These are phyloP conservation scores for Artomyces pyxidatus DNA, from an alignment of 768 basidiomycete species.

Conservation along the genomic window DNA sequence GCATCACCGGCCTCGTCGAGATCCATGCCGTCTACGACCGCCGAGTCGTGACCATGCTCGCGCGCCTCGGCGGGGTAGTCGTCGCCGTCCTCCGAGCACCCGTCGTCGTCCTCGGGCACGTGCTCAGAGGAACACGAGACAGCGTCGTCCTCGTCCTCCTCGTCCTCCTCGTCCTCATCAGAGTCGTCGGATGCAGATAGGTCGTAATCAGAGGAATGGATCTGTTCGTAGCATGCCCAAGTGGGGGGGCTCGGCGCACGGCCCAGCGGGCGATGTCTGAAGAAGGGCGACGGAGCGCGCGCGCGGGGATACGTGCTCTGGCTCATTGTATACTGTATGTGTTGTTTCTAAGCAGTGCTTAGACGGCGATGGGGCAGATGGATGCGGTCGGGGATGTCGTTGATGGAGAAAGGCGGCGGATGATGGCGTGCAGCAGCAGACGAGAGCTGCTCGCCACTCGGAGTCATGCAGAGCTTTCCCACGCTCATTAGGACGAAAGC, in stretches of 20 bases:
- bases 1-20: slow-evolving; percentile 34
- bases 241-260: slow-evolving; percentile 79
- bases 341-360: slow-evolving; percentile 15
- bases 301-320: slow-evolving; percentile 1
- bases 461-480: background rate
- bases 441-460: background rate
- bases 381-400: background rate
- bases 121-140: background rate
- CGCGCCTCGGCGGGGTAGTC: slow-evolving; percentile 35
- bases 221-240: slow-evolving; percentile 90
- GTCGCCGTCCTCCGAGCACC: slow-evolving; percentile 71
- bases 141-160: slow-evolving; percentile 57
- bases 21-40: slow-evolving; percentile 42
- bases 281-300: slow-evolving; percentile 34
- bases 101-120: slow-evolving; percentile 38
- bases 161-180: slow-evolving; percentile 38
- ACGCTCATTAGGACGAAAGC: background rate
- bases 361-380: slow-evolving; percentile 13
- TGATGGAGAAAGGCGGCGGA: background rate
- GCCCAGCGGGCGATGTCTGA: slow-evolving; percentile 63
- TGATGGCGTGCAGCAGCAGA: background rate
- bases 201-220: slow-evolving; percentile 49
- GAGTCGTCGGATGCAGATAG: slow-evolving; percentile 41
- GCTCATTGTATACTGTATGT: background rate
- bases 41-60: slow-evolving; percentile 19